Evolutionary conservation across 2,329 filamentous ascomycete genomes (phyloP).

Genomic region (Mariannaea elegans): DNA sequence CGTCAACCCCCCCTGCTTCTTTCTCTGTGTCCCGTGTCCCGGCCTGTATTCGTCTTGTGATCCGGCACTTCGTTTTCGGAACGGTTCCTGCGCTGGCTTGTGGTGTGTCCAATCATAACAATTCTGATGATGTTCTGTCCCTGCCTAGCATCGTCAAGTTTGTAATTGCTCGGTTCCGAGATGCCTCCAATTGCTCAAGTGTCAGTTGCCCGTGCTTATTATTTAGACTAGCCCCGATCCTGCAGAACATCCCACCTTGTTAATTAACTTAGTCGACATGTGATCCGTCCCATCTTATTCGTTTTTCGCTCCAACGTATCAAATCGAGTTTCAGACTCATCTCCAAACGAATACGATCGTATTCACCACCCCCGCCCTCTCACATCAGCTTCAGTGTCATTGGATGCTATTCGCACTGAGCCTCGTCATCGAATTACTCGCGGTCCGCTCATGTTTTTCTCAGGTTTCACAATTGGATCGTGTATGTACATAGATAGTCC

Average conservation of each 20-base stretch:
- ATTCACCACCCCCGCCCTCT: background rate
- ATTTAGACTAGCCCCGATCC: conserved; percentile 8
- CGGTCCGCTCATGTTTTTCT: too few relatives aligned
- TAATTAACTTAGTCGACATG: conserved; percentile 7
- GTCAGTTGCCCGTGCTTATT: background rate
- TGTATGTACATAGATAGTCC: background rate
- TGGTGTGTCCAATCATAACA: conserved; percentile 3
- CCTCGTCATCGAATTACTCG: background rate
- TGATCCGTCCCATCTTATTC: conserved; percentile 9
- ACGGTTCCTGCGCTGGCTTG: conserved; percentile 10
- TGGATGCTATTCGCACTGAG: background rate
- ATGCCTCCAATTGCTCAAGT: too few relatives aligned
- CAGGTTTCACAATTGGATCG: background rate
- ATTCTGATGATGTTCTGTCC: conserved; percentile 4
- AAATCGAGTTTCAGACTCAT: conserved; percentile 3
- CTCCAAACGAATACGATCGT: background rate
- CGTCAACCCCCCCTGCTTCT: background rate
- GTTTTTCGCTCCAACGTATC: background rate
- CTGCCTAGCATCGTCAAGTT: too few relatives aligned
- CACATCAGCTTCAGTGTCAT: background rate
- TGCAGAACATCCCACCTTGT: conserved; percentile 9
- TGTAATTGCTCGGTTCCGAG: too few relatives aligned
- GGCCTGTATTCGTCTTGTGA: conserved; percentile 15
- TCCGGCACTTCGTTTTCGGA: conserved; percentile 25
- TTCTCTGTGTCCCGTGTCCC: conserved; percentile 11